Conservation (phyloP, 305 asterid species). For the Fraxinus sp. region DNA sequence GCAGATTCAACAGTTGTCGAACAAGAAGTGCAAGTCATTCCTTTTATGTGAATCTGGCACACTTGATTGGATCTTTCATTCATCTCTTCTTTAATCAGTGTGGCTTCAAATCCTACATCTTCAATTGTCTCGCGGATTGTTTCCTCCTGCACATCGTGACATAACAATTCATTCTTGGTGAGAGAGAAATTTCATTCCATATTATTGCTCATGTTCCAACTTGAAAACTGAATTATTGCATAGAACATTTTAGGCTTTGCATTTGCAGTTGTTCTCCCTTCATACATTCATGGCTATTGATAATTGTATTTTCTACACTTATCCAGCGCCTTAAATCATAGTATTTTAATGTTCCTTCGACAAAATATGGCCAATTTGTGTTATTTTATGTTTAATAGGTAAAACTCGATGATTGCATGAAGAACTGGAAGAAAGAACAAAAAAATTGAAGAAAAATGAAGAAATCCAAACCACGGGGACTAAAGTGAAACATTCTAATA, state of each 20-base stretch:
- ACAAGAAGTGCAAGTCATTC: constrained; percentile 84
- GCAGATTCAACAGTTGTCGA: constrained; percentile 66
- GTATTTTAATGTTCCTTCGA: too few species aligned
- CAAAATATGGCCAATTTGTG: too few species aligned
- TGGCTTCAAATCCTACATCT: constrained; percentile 71
- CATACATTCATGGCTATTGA: background rate
- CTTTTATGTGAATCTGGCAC: constrained; percentile 63
- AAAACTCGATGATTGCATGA: too few species aligned
- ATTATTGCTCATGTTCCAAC: background rate
- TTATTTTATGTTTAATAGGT: too few species aligned
- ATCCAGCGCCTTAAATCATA: too few species aligned
- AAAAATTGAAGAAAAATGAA: too few species aligned
- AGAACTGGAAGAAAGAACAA: too few species aligned
- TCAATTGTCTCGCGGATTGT: constrained; percentile 70
- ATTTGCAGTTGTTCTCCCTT: background rate
- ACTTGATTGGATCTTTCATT: constrained; percentile 40
- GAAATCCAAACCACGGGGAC: too few species aligned
- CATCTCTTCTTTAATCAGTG: constrained; percentile 42
- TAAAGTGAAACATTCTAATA: too few species aligned
- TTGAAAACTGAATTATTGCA: background rate
- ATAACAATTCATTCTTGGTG: background rate
- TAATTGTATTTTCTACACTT: too few species aligned
- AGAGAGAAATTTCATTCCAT: background rate
- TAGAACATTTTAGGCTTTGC: background rate
- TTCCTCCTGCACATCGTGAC: constrained; percentile 50